These are phyloP conservation scores for Trichosporon sp. DNA, from an alignment of 1,284 basidiomycete genomes.

Conservation along the genomic window DNA sequence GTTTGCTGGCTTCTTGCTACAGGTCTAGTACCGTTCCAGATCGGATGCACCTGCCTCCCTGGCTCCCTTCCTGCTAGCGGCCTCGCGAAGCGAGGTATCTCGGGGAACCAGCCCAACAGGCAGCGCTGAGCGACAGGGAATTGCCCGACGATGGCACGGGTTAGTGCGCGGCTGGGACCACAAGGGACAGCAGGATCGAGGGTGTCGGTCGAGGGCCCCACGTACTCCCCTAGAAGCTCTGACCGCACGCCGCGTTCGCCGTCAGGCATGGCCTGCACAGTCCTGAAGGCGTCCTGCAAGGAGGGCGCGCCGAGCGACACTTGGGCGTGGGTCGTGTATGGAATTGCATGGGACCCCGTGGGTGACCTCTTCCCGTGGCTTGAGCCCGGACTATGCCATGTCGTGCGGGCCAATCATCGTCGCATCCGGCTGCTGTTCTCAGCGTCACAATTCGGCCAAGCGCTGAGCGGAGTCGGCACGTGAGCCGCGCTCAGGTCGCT, in stretches of 20 bases:
- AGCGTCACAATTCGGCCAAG: background rate
- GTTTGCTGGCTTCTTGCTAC: background rate
- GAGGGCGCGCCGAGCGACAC: background rate
- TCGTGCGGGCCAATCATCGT: background rate
- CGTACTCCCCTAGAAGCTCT: background rate
- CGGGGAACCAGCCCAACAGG: background rate
- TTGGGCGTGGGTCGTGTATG: background rate
- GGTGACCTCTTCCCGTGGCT: background rate
- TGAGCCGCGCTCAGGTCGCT: background rate
- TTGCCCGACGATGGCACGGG: background rate
- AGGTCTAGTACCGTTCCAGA: background rate
- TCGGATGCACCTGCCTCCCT: background rate
- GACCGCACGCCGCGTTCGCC: background rate
- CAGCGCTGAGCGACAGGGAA: background rate
- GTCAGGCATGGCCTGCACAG: background rate
- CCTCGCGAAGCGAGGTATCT: background rate
- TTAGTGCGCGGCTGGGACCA: background rate
- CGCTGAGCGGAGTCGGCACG: background rate
- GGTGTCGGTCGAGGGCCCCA: background rate
- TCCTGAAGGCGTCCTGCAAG: background rate
- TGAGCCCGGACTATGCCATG: background rate
- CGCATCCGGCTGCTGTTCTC: background rate
- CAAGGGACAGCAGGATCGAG: background rate
- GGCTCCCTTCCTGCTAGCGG: background rate
- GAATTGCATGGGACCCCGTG: conserved; percentile 2